Percentiles rank a stretch among this genome's conserved stretches.
Evolutionary conservation across 2,329 filamentous ascomycete species (phyloP).

Genomic region (Pseudopithomyces maydicus): DNA sequence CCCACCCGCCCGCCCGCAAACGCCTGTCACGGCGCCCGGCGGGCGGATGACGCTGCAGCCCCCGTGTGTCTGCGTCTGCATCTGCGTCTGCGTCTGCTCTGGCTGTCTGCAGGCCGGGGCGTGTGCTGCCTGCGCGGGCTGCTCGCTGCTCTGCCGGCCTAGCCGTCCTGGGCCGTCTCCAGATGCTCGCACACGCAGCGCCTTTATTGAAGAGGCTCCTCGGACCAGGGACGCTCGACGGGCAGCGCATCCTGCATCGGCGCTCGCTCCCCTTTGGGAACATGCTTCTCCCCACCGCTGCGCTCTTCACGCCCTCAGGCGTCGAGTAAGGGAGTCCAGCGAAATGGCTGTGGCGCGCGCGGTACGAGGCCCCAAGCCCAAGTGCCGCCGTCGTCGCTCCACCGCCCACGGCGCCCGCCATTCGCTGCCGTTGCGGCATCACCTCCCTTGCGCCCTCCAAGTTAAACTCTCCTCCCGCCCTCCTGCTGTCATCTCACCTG

Average conservation of each 20-base stretch:
- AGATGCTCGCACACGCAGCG: conserved; percentile 21
- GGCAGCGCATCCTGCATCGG: conserved; percentile 39
- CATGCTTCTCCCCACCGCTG: conserved; percentile 30
- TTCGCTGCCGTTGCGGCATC: conserved; percentile 10
- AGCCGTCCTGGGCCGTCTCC: conserved; percentile 22
- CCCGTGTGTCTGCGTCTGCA: conserved; percentile 23
- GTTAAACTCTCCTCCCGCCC: conserved; percentile 26
- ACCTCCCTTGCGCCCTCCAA: conserved; percentile 14
- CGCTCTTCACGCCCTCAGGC: conserved; percentile 23
- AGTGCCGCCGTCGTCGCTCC: conserved; percentile 20
- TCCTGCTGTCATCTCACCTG: conserved; percentile 11
- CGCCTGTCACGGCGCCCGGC: not conserved
- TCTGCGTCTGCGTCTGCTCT: conserved; percentile 22
- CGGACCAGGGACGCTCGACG: conserved; percentile 26
- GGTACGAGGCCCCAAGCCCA: conserved; percentile 12
- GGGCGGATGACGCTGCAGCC: not conserved
- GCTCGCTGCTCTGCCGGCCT: conserved; percentile 23
- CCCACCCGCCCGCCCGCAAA: not conserved
- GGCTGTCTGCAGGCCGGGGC: no score
- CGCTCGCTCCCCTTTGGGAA: conserved; percentile 32
- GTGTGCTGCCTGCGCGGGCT: conserved; percentile 25
- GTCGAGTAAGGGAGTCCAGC: conserved; percentile 4
- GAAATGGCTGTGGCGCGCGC: conserved; percentile 26
- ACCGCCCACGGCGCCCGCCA: no score
- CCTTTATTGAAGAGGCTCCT: conserved; percentile 37